Evolutionary conservation across 176 grass and related monocot species (phyloP), one percentile per base, ranked within the genome.

Genomic region (Typha latifolia): DNA sequence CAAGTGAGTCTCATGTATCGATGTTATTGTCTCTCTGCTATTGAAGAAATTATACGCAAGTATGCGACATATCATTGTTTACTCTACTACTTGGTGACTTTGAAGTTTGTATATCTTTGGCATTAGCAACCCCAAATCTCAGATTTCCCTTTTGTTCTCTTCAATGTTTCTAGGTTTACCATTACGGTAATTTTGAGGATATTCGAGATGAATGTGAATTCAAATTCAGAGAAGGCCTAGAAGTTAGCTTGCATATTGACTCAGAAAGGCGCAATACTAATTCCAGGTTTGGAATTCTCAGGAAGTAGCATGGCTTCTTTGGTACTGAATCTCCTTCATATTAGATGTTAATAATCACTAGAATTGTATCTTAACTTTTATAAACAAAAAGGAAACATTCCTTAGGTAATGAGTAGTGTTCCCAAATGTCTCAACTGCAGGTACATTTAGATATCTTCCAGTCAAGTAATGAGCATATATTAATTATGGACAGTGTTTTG

Each of bases 101-200:
- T 57, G 52, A 56, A 9, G 22, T 51, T 53, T 71, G 31, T 62
- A 29, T 10, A 57, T 20, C 12, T 18, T 20, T 57, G 52, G n/a
- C 20, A 12, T 18, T 49, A 3, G 34, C 34, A 4, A 37, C 34
- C 34, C 7, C 13, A 49, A 4, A 19, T 31, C 7, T 57, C 47
- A 57, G 49, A 47, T 57, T 34, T 75, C 12, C n/a, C 12, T 22
- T 14, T n/a, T 4, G 24, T 67, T 75, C 2, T 32, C 22, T 66
- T 47, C 18, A 16, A 18, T 47, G 14, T 2, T 63, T 31, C 14
- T 63, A 96, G 93, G 93, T 96, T 66, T 89, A 76, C 66, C 93
- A 96, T 74, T 96, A 96, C 43, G 88, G 93, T 19, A 77, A 71
- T 79, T 89, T 96, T 49, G 82, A 89, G 57, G 81, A 74, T 66